Evolutionary conservation across 2,329 filamentous ascomycete species (phyloP), one percentile per base, ranked within the genome.

Genomic region (Metarhizium robertsii): DNA sequence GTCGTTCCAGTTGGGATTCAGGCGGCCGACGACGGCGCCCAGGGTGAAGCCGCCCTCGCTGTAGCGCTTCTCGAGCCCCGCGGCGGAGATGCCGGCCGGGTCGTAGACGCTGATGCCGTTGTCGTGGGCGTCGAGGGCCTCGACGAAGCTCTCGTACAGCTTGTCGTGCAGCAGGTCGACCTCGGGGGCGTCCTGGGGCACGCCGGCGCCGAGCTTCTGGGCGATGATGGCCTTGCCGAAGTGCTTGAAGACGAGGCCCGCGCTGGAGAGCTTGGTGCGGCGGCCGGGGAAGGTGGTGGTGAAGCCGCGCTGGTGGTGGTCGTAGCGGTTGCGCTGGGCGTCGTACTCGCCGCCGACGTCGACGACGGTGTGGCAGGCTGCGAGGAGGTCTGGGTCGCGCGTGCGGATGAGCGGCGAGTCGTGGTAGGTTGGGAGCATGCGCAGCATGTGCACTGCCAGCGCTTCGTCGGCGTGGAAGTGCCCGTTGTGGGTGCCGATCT

Each of bases 381-480:
- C 81, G 43, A 99, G 86, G 36, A 86, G 70, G 30, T 83, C 80
- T 18, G 90, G 84, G 71, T 99, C 91, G 66, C 94, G 88, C 50
- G 92, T 96, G 64, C 94, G 91, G 52, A 96, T 78, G 47, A 99
- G 86, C 47, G 79, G 70, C 30, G 90, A 86, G 62, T 80, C 74
- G 55, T 79, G 71, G 77, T 97, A 99, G 57, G 85, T 75, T 25
- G 94, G 92, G 18, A 97, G 87, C 56, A 88, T 82, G 61, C 91
- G 90, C 63, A 99, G 88, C 79, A 99, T 90, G 78, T 95, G 91
- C 61, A 99, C 92, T 57, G 94, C 94, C 47, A 99, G 84, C 58
- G 94, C 92, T 77, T 99, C 94, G 73, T 99, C 94, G 70, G 94
- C 94, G 77, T 99, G 94, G 81, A 99, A 99, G 78, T 96, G 91